A percentile compares a stretch with the other conserved stretches of the same genome.
phyloP scores from a whole-genome alignment of 306 rosid genomes.

The Citrullus amarus region DNA sequence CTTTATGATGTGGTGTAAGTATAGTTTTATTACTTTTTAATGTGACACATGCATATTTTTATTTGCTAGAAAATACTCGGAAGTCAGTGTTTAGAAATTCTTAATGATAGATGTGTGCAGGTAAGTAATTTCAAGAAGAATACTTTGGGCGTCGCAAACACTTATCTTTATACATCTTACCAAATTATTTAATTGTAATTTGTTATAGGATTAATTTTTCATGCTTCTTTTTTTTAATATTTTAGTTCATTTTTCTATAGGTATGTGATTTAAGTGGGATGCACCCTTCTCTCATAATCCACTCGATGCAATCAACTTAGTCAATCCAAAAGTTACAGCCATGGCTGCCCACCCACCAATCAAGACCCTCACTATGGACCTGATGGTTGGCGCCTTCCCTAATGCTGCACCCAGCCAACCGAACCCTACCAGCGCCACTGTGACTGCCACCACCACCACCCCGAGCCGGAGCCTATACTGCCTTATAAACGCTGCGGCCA shows the following conservation, averaged over 20 bases:
- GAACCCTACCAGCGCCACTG: conserved; percentile 44
- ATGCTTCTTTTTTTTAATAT: no score
- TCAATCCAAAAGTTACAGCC: conserved; percentile 72
- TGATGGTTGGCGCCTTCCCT: conserved; percentile 51
- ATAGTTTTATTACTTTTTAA: no score
- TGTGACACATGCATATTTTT: neutral
- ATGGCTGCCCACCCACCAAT: conserved; percentile 88
- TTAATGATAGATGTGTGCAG: no score
- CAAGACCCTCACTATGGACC: conserved; percentile 52
- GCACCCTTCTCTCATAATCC: conserved; percentile 16
- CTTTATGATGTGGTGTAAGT: no score
- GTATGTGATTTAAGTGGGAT: no score
- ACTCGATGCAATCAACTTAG: conserved; percentile 67
- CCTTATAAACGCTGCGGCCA: conserved; percentile 64
- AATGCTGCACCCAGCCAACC: conserved; percentile 68
- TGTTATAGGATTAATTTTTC: no score
- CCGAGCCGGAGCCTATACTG: conserved; percentile 54
- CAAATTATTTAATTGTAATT: no score
- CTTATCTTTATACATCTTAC: no score
- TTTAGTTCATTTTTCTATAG: no score
- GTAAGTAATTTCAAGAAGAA: no score
- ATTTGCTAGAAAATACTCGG: neutral
- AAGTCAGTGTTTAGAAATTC: neutral
- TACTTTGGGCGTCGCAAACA: no score
- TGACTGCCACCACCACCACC: conserved; percentile 51